Evolutionary conservation across 2,329 filamentous ascomycete genomes (phyloP).

Genomic region (Nannizzia gypsea): DNA sequence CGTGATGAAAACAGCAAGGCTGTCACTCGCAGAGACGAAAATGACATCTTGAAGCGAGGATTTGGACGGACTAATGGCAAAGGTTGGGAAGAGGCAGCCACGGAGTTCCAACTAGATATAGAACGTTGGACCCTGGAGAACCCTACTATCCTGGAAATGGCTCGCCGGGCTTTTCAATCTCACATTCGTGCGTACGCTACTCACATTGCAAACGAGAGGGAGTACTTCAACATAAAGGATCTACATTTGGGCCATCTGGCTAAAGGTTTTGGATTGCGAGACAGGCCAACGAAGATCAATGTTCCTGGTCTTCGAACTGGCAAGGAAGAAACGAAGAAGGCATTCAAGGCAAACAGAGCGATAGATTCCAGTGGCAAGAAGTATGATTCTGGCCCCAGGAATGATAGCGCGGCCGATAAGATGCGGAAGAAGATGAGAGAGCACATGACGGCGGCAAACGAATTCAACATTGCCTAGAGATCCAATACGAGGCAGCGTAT

Average conservation of each 20-base stretch:
- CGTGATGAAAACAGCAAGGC: conserved; percentile 49
- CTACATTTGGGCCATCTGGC: conserved; percentile 86
- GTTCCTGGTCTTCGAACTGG: conserved; percentile 40
- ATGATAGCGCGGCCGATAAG: conserved; percentile 39
- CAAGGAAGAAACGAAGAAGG: conserved; percentile 36
- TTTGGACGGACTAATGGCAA: conserved; percentile 40
- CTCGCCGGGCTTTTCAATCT: conserved; percentile 74
- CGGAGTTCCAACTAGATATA: conserved; percentile 54
- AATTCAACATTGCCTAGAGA: conserved; percentile 46
- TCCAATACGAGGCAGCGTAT: neutral
- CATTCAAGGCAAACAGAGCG: conserved; percentile 35
- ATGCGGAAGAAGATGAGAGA: conserved; percentile 44
- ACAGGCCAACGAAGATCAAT: conserved; percentile 71
- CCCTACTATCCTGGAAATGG: conserved; percentile 62
- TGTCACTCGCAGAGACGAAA: conserved; percentile 49
- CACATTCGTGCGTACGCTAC: conserved; percentile 93
- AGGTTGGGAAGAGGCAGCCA: conserved; percentile 55
- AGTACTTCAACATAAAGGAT: conserved; percentile 81
- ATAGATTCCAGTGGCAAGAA: conserved; percentile 22
- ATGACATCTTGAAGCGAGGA: conserved; percentile 56
- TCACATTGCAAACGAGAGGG: conserved; percentile 72
- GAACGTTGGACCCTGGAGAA: conserved; percentile 56
- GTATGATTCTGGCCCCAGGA: conserved; percentile 17
- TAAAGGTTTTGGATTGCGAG: conserved; percentile 82
- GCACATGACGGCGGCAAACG: conserved; percentile 41